Conservation (phyloP, 495 filamentous ascomycete genomes). For the Tuber microsphaerosporum region DNA sequence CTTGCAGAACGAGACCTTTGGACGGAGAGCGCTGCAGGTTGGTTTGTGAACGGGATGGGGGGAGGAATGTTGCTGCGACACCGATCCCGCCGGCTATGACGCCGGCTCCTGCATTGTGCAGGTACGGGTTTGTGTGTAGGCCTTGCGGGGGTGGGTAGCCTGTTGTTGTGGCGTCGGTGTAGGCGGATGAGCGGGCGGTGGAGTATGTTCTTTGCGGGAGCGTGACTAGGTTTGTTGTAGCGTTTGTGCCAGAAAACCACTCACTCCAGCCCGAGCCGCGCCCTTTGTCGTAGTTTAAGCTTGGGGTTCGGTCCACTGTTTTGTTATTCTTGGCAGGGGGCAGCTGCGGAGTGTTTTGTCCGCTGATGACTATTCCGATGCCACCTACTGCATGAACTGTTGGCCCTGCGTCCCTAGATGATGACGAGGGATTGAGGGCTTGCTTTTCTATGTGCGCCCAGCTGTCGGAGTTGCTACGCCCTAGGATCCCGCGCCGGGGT, state of each 20-base stretch:
- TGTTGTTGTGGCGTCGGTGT: slow-evolving; percentile 23
- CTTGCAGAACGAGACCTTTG: slow-evolving; percentile 32
- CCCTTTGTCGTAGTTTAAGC: not conserved
- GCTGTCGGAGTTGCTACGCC: slow-evolving; percentile 12
- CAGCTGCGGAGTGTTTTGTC: not conserved
- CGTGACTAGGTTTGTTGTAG: slow-evolving; percentile 35
- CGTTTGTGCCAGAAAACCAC: slow-evolving; percentile 38
- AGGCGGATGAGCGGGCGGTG: slow-evolving; percentile 24
- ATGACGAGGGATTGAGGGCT: slow-evolving; percentile 7
- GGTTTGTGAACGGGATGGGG: not conserved
- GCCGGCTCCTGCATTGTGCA: slow-evolving; percentile 30
- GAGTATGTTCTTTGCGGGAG: slow-evolving; percentile 32
- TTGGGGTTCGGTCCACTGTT: not conserved
- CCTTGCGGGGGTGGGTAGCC: not conserved
- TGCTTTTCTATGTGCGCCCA: slow-evolving; percentile 28
- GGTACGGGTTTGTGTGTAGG: slow-evolving; percentile 32
- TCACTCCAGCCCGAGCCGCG: slow-evolving; percentile 39
- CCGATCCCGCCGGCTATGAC: slow-evolving; percentile 27
- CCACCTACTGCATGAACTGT: slow-evolving; percentile 26
- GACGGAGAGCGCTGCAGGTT: slow-evolving; percentile 31
- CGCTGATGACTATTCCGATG: slow-evolving; percentile 19
- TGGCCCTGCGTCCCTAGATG: slow-evolving; percentile 12
- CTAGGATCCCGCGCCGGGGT: slow-evolving; percentile 12
- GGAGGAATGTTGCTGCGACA: not conserved
- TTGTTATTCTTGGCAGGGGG: slow-evolving; percentile 23